Base-by-base conservation (phyloP, 2,329 filamentous ascomycete genomes). In the Keithomyces neogunnii region DNA sequence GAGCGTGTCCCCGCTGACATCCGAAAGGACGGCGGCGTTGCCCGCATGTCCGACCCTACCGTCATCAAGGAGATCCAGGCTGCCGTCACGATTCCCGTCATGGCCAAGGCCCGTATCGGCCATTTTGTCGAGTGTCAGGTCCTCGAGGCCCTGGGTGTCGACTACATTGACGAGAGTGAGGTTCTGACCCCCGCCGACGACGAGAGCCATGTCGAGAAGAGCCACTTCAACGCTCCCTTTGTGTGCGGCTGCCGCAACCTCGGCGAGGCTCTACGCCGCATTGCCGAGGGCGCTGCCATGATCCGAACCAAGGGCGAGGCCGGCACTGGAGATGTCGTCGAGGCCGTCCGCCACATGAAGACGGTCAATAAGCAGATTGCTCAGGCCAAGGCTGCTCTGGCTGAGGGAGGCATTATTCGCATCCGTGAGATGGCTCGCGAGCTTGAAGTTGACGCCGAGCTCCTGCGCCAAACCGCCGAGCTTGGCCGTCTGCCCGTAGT, bases 81-180 rank as follows among this genome's bases (percentile, higher is more conserved):
- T 3, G 85, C 90, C 40, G 93, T 97, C 45, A 97, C 92, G 50
- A 96, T 97, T 63, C 93, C 93, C 61, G 93, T 99, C 70, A 97
- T 99, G 93, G 93, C 93, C 57, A 99, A 99, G 76, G 92, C 92
- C 29, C 83, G 93, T 66, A 99, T 97, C 67, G 93, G 93, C 38
- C 93, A 99, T 74, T 91, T 96, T 60, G 92, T 96, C 63, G 93
- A 99, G 76, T 96, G 91, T 75, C 92, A 92, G 85, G 95, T 99
- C 73, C 87, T 99, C 65, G 88, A 97, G 78, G 84, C 89, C 52
- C 84, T 97, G 50, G 91, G 89, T 55, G 87, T 97, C 62, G 93
- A 99, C 76, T 99, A 96, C 76, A 93, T 99, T 61, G 91, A 99
- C 72, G 93, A 99, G 75, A 91, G 86, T 69, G 93, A 99, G 81